Conservation (phyloP, 345 rosid genomes). For the Firmiana major region DNA sequence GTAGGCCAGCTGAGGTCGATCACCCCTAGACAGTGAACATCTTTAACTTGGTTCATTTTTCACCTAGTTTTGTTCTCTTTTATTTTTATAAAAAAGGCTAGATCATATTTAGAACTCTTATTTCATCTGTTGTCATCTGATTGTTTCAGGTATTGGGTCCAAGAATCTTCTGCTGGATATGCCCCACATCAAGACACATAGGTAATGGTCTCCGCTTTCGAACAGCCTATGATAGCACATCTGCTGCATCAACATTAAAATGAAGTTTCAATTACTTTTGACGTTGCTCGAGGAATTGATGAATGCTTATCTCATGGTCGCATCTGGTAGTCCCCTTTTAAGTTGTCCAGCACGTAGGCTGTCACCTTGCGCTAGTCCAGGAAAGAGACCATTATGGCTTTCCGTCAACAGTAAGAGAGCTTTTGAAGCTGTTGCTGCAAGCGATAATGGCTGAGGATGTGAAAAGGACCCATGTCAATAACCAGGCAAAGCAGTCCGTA, state of each 20-base stretch:
- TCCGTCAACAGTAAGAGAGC: not conserved
- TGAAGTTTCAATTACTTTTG: constrained; percentile 14
- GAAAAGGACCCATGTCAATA: not conserved
- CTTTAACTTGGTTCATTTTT: not conserved
- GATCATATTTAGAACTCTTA: not conserved
- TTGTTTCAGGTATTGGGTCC: constrained; percentile 75
- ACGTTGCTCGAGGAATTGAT: not conserved
- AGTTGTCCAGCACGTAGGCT: not conserved
- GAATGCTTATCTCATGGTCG: not conserved
- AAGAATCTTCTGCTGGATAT: constrained; percentile 65
- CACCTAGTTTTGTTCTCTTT: not conserved
- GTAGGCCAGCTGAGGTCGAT: not conserved
- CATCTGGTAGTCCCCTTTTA: not conserved
- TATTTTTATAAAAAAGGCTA: not conserved
- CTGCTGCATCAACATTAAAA: constrained; percentile 29
- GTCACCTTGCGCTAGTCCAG: not conserved
- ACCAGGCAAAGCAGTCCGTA: not conserved
- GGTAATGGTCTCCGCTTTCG: constrained; percentile 76
- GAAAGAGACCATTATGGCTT: not conserved
- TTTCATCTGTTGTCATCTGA: constrained; percentile 2
- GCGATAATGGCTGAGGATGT: not conserved
- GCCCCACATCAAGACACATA: constrained; percentile 60
- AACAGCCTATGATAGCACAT: constrained; percentile 47
- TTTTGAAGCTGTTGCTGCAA: constrained; percentile 2
- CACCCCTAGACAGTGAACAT: not conserved